Percentiles rank a stretch among this genome's conserved stretches.
These are phyloP conservation scores for Pichia rugopelliculosa DNA, from an alignment of 805 yeast genomes.

Conservation along the genomic window DNA sequence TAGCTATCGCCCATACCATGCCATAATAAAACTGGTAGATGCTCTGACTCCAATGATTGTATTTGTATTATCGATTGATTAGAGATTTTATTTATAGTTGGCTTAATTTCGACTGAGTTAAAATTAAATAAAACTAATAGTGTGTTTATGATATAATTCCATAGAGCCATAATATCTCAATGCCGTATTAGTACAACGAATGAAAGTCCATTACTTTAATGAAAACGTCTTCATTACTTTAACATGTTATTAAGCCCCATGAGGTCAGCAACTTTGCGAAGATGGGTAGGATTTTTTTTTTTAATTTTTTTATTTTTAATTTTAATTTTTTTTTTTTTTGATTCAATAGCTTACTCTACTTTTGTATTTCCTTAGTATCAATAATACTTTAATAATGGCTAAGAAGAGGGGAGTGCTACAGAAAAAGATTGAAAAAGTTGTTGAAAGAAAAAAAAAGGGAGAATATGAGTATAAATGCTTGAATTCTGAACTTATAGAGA, in stretches of 20 bases:
- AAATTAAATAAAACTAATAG: not conserved
- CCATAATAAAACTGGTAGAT: constrained; percentile 55
- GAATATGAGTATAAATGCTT: constrained; percentile 11
- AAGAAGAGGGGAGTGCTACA: constrained; percentile 1
- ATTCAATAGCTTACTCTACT: too few species aligned
- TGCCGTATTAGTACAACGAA: not conserved
- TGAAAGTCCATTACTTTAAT: too few species aligned
- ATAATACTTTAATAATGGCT: constrained; percentile 3
- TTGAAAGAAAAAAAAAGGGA: not conserved
- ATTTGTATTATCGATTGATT: not conserved
- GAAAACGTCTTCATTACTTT: too few species aligned
- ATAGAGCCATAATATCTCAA: not conserved
- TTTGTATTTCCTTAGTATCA: too few species aligned
- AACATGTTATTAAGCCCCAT: too few species aligned
- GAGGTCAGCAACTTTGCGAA: too few species aligned
- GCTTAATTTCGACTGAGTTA: not conserved
- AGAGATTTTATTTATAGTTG: not conserved
- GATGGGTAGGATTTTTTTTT: too few species aligned
- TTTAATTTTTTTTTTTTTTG: too few species aligned
- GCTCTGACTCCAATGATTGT: not conserved
- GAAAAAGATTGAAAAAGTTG: not conserved
- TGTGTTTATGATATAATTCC: not conserved
- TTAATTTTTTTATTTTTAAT: not conserved
- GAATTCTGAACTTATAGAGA: constrained; percentile 10
- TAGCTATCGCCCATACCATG: constrained; percentile 80